These are phyloP conservation scores for Sapria himalayana DNA, from an alignment of 345 rosid genomes.

Conservation along the genomic window DNA sequence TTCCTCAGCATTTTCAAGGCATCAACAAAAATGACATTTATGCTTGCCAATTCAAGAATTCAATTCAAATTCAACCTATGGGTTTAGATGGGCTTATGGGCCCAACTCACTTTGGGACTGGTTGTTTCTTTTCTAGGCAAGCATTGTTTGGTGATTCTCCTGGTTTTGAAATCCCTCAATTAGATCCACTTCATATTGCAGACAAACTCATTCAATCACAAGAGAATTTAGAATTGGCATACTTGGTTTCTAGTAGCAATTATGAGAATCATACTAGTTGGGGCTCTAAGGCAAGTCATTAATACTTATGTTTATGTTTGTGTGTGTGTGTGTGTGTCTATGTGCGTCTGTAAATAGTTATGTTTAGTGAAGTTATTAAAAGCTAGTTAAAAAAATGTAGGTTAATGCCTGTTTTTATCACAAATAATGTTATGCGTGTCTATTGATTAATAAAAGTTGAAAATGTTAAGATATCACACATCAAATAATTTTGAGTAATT, in stretches of 20 bases:
- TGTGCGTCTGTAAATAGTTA: too few species aligned
- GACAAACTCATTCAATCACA: conserved; percentile 13
- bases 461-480: too few species aligned
- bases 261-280: conserved; percentile 35
- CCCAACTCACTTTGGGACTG: conserved; percentile 31
- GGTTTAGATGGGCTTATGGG: conserved; percentile 40
- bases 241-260: conserved; percentile 26
- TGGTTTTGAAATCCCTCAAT: conserved; percentile 14
- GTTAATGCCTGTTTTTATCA: too few species aligned
- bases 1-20: conserved; percentile 44
- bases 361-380: too few species aligned
- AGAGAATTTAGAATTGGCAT: conserved; percentile 19
- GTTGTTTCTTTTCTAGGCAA: conserved; percentile 38
- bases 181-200: conserved; percentile 11
- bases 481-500: too few species aligned
- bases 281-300: conserved; percentile 54
- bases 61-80: conserved; percentile 17
- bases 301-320: too few species aligned
- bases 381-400: too few species aligned
- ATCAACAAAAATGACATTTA: conserved; percentile 37
- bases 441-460: too few species aligned
- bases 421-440: too few species aligned
- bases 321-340: too few species aligned
- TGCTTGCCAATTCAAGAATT: conserved; percentile 16
- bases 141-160: conserved; percentile 31